Percentiles rank a stretch among this genome's conserved stretches.
These are phyloP conservation scores for Metarhizium brunneum DNA, from an alignment of 2,329 filamentous ascomycete species.

Conservation along the genomic window DNA sequence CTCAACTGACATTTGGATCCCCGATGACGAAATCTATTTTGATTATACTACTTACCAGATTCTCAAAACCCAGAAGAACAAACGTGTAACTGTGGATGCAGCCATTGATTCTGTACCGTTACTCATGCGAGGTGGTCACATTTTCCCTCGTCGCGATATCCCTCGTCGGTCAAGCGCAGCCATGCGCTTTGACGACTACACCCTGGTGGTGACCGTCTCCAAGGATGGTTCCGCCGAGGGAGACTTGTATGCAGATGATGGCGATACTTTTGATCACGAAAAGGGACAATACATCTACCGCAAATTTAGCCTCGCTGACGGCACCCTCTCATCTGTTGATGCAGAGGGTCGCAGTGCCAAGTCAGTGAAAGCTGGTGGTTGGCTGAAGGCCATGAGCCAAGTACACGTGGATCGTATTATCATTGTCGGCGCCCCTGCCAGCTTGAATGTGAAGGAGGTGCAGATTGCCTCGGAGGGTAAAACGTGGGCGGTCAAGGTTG, in stretches of 20 bases:
- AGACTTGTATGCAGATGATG: slow-evolving; percentile 84
- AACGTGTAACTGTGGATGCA: slow-evolving; percentile 59
- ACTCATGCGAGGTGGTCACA: slow-evolving; percentile 86
- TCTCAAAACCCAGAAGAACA: slow-evolving; percentile 60
- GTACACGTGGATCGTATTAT: slow-evolving; percentile 80
- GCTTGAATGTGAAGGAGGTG: slow-evolving; percentile 59
- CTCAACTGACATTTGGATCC: slow-evolving; percentile 72
- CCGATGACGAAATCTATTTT: slow-evolving; percentile 84
- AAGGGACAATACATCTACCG: slow-evolving; percentile 83
- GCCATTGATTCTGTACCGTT: slow-evolving; percentile 82
- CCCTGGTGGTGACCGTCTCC: slow-evolving; percentile 66
- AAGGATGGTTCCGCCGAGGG: slow-evolving; percentile 56
- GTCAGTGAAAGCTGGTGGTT: slow-evolving; percentile 53
- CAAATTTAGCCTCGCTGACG: slow-evolving; percentile 56
- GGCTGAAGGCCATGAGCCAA: slow-evolving; percentile 67
- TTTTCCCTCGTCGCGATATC: slow-evolving; percentile 82
- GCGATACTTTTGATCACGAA: slow-evolving; percentile 83
- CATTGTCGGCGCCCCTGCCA: slow-evolving; percentile 65
- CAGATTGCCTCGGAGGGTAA: slow-evolving; percentile 44
- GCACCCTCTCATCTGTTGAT: slow-evolving; percentile 60
- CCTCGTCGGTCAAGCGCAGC: slow-evolving; percentile 76
- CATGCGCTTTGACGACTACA: slow-evolving; percentile 95
- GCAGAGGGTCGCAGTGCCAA: slow-evolving; percentile 44
- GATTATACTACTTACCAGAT: slow-evolving; percentile 87
- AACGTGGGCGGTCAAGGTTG: slow-evolving; percentile 48